Evolutionary conservation across 2,329 filamentous ascomycete species (phyloP), one percentile per base, ranked within the genome.

Genomic region (Stachybotrys chartarum): DNA sequence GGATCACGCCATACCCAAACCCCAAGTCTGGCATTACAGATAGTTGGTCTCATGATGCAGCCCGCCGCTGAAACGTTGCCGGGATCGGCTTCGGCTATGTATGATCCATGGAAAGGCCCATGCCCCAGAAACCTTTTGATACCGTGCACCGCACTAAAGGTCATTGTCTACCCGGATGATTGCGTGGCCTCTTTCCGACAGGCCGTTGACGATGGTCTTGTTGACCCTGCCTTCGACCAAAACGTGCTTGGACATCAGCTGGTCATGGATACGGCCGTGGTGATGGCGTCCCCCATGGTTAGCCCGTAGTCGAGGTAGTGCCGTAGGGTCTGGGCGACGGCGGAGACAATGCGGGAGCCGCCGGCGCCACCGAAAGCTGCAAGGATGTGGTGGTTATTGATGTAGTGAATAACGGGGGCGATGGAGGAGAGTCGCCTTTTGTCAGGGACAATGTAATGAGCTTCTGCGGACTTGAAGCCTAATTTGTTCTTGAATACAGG

Each of bases 341-440:
- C 75, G 0, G 90, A 93, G 66, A 92, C 90, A 73, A 96, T 96
- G 31, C 89, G 81, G 18, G 84, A 89, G 3, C 91, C 91, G 35
- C 91, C 91, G 0, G 91, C 90, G 0, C 90, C 86, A 46, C 90
- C 90, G 7, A 89, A 80, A 54, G 84, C 75, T 55, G 88, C 82
- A 1, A 95, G 77, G 1, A 75, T 78, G 17, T 83, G 10, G 63
- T 87, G 10, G 63, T 87, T 80, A 3, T 80, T 73, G 56, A 80
- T 74, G 55, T 87, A 83, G 59, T 86, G 82, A 53, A 95, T 92
- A 55, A 90, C 77, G 5, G 92, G 91, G 0, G 87, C 85, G 62
- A 94, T 91, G 59, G 88, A 92, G 1, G 87, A 92, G 5, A 97
- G 75, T 0, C 92, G 91, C 0, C 93, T 83, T 71, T 97, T 97